Evolutionary conservation across 345 rosid genomes (phyloP).

Genomic region (Gossypium australe): DNA sequence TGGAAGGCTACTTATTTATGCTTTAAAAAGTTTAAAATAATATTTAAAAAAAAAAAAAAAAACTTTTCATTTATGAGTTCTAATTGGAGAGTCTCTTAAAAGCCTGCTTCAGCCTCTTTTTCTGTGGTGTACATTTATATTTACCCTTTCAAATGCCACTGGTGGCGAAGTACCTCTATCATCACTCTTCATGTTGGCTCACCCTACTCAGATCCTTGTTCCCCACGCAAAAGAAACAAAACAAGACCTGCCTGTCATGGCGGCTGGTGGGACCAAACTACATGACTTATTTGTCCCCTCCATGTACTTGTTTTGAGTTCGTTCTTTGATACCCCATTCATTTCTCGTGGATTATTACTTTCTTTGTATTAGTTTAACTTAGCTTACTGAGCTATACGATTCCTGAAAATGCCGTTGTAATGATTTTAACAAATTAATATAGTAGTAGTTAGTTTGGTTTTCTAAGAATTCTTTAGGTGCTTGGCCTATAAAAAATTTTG

Average conservation of each 20-base stretch:
- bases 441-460: not conserved
- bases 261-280: not conserved
- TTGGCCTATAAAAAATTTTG: not conserved
- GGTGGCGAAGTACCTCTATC: constrained; percentile 1
- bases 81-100: not conserved
- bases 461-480: not conserved
- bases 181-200: not conserved
- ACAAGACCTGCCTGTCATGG: not conserved
- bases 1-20: not conserved
- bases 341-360: not conserved
- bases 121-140: not conserved
- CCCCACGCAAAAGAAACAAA: not conserved
- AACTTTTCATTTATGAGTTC: not conserved
- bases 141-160: not conserved
- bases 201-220: not conserved
- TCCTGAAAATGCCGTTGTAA: not conserved
- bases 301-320: not conserved
- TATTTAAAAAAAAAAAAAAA: not conserved
- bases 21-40: not conserved
- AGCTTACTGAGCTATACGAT: not conserved
- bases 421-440: not conserved
- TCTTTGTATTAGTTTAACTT: not conserved
- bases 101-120: not conserved
- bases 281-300: not conserved
- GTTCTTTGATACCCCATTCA: not conserved